Evolutionary conservation across 495 filamentous ascomycete species (phyloP), one percentile per base, ranked within the genome.

Genomic region (Xylaria castorea): DNA sequence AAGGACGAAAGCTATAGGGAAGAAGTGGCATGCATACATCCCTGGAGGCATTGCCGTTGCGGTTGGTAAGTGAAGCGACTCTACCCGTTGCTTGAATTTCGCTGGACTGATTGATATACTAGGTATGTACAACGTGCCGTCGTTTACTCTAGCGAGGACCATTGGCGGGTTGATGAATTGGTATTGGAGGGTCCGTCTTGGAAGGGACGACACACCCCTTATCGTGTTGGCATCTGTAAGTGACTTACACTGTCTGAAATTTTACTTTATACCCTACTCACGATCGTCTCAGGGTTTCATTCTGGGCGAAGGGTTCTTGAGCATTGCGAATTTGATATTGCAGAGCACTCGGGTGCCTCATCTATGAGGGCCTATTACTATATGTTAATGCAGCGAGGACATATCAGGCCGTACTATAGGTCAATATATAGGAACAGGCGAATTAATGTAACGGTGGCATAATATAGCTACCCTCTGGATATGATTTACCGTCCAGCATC

Each of bases 91-190:
- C 32, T 58, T 4, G 25, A n/a, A 40, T 20, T 14, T 42, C 20
- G 12, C 8, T 7, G 6, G 66, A 42, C 66, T 68, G 22, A 86
- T 63, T 20, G 65, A 71, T 7, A 68, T 75, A 5, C 42, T 78
- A 86, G 94, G 96, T 38, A 99, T 99, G 89, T 99, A 98, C 83
- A 99, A 98, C 76, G 92, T 93, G 3, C 97, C 97, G 0, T 96
- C 93, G 0, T 99, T 99, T 76, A 98, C 97, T 0, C 86, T 99
- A 5, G 95, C 97, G 2, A 83, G 97, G 61, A 92, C 93, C 2
- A 91, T 94, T 14, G 97, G 97, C 9, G 97, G 96, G 3, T 69
- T 97, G 46, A 80, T 97, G 60, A 90, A 89, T 72, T 97, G 93
- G 92, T 97, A 92, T 86, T 95, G 92, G 92, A 82, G 81, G 32